Percentiles rank a stretch among this genome's conserved stretches.
Conservation (phyloP, 495 filamentous ascomycete genomes). For the Penicillium taxi region DNA sequence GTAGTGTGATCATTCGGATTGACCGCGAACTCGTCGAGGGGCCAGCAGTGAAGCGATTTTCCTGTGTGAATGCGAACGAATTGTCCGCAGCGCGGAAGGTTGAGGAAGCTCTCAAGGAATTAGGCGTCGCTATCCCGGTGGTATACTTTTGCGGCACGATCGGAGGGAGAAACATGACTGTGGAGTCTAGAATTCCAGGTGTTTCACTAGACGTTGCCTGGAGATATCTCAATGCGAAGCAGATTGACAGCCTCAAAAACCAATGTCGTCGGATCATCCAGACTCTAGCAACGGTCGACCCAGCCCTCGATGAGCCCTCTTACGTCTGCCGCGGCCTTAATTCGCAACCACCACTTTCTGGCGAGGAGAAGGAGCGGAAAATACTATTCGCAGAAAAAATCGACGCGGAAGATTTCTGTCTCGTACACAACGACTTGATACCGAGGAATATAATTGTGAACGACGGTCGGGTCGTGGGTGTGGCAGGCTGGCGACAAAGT, state of each 20-base stretch:
- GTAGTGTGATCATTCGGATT: slow-evolving; percentile 34
- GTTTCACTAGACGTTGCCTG: slow-evolving; percentile 39
- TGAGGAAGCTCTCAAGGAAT: slow-evolving; percentile 25
- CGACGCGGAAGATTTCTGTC: slow-evolving; percentile 19
- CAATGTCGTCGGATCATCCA: slow-evolving; percentile 32
- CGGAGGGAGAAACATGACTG: slow-evolving; percentile 34
- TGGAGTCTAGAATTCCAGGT: slow-evolving; percentile 37
- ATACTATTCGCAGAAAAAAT: slow-evolving; percentile 26
- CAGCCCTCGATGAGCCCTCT: slow-evolving; percentile 23
- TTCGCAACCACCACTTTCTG: slow-evolving; percentile 20
- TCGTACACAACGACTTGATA: slow-evolving; percentile 35
- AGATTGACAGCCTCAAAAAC: slow-evolving; percentile 28
- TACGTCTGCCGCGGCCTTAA: slow-evolving; percentile 35
- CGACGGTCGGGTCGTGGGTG: slow-evolving; percentile 30
- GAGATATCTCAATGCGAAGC: slow-evolving; percentile 28
- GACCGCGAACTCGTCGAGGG: slow-evolving; percentile 23
- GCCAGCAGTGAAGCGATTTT: slow-evolving; percentile 23
- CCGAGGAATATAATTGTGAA: slow-evolving; percentile 34
- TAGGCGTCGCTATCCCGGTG: slow-evolving; percentile 32
- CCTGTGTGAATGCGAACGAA: slow-evolving; percentile 55
- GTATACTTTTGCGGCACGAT: slow-evolving; percentile 35
- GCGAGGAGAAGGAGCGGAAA: slow-evolving; percentile 20
- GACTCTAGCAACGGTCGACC: slow-evolving; percentile 20
- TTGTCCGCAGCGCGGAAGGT: slow-evolving; percentile 32
- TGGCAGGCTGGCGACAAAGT: slow-evolving; percentile 36